Conservation (phyloP, 345 rosid genomes). For the Orychophragmus violaceus region DNA sequence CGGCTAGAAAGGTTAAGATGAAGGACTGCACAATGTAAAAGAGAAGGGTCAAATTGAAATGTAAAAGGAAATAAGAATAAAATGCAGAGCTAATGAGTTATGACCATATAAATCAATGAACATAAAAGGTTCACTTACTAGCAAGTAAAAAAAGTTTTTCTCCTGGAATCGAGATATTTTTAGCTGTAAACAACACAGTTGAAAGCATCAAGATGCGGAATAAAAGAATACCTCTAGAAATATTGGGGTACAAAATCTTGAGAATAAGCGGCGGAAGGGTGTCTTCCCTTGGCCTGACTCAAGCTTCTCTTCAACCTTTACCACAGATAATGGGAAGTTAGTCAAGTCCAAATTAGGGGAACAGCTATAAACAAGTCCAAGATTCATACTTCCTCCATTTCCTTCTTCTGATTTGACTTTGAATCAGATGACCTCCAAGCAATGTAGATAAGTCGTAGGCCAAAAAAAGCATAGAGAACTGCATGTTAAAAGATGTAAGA, state of each 20-base stretch:
- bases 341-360: not conserved
- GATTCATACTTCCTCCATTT: constrained; percentile 87
- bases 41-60: not conserved
- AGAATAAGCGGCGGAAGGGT: constrained; percentile 65
- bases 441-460: constrained; percentile 90
- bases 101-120: not conserved
- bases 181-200: not conserved
- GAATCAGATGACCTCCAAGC: constrained; percentile 94
- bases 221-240: constrained; percentile 73
- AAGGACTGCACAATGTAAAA: constrained; percentile 57
- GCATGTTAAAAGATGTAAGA: constrained; percentile 19
- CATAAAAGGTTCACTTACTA: not conserved
- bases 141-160: too few species aligned
- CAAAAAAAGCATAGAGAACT: constrained; percentile 92
- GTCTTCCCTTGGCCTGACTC: constrained; percentile 90
- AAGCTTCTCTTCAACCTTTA: constrained; percentile 96
- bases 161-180: not conserved
- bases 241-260: constrained; percentile 96
- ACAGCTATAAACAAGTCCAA: not conserved
- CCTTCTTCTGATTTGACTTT: constrained; percentile 86
- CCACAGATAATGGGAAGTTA: not conserved
- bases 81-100: not conserved
- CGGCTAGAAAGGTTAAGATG: constrained; percentile 88
- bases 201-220: not conserved
- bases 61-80: not conserved